Evolutionary conservation across 2,329 filamentous ascomycete species (phyloP), one percentile per base, ranked within the genome.

Genomic region (Penicillium sp.): DNA sequence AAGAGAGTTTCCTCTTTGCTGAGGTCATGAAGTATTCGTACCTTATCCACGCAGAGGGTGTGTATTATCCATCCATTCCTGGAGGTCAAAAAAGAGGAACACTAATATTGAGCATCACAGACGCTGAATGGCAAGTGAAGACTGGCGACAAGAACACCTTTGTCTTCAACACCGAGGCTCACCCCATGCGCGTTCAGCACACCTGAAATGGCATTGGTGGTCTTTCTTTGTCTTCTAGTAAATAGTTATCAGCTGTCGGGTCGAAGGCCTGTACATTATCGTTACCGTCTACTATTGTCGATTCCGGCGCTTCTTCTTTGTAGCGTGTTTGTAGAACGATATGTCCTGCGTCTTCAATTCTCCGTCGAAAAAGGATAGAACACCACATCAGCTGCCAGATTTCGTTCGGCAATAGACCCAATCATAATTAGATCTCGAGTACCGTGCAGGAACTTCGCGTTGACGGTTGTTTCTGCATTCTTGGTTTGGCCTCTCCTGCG

Each of bases 1-100:
- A 94, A 82, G 91, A 96, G 78, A 93, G 89, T 70, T 96, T 95
- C 79, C 88, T 90, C 81, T 92, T 96, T 75, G 92, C 92, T 0
- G 92, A 96, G 80, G 89, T 93, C 64, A 74, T 96, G 75, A 96
- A 96, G 82, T 96, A 96, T 75, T 81, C 84, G 59, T 96, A 91
- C 78, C 74, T 96, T 68, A 90, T 91, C 60, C 86, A 87, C 71
- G 82, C 85, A 0, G 68, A 71, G 19, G 75, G 74, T 76, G 68
- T 63, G 68, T 65, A 14, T 14, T 11, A 11, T 1, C 45, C 42
- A n/a, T 7, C 28, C 4, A 19, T 19, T 6, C 13, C 30, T 7
- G 6, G 16, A 19, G 0, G 7, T 10, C 38, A 16, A 3, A 6
- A 11, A 40, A 10, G 33, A 45, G 22, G 14, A 40, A 13, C 37